These are phyloP conservation scores for Aspergillus niger DNA, from an alignment of 2,329 filamentous ascomycete species.

Conservation along the genomic window DNA sequence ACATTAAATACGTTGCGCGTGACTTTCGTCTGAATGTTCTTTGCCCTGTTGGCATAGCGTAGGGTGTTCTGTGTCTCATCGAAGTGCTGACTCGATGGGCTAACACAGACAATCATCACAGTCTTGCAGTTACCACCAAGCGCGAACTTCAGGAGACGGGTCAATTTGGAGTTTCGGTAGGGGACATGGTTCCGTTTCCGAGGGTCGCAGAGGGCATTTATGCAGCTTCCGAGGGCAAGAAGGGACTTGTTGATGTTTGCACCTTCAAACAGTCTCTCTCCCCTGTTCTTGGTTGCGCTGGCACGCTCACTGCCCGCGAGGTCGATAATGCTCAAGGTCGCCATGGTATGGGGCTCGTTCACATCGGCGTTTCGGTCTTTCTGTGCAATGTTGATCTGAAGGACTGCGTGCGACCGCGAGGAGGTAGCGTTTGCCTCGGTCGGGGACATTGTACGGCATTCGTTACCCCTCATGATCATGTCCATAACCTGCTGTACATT, in stretches of 20 bases:
- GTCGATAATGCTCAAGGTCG: conserved; percentile 97
- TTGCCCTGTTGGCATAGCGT: conserved; percentile 94
- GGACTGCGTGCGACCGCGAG: conserved; percentile 91
- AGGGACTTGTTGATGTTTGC: conserved; percentile 99
- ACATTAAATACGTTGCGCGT: conserved; percentile 99
- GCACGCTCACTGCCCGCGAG: conserved; percentile 93
- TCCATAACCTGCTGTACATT: conserved; percentile 98
- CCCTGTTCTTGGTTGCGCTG: conserved; percentile 93
- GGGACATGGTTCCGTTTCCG: conserved; percentile 91
- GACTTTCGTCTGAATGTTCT: conserved; percentile 99
- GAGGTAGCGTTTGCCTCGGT: conserved; percentile 97
- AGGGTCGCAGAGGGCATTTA: conserved; percentile 94
- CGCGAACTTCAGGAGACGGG: conserved; percentile 92
- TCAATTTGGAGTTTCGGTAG: conserved; percentile 97
- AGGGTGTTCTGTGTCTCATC: conserved; percentile 98
- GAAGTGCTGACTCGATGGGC: conserved; percentile 92
- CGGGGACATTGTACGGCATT: conserved; percentile 91
- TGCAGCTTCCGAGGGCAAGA: conserved; percentile 90
- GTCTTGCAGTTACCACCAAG: conserved; percentile 97
- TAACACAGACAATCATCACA: conserved; percentile 99
- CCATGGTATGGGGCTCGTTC: conserved; percentile 96
- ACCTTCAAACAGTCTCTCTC: conserved; percentile 85
- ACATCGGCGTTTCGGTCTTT: conserved; percentile 91
- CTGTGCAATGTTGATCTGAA: conserved; percentile 94
- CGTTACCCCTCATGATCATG: conserved; percentile 94